Conservation (phyloP, 75 land plant genomes). For the Adiantum capillusveneris region DNA sequence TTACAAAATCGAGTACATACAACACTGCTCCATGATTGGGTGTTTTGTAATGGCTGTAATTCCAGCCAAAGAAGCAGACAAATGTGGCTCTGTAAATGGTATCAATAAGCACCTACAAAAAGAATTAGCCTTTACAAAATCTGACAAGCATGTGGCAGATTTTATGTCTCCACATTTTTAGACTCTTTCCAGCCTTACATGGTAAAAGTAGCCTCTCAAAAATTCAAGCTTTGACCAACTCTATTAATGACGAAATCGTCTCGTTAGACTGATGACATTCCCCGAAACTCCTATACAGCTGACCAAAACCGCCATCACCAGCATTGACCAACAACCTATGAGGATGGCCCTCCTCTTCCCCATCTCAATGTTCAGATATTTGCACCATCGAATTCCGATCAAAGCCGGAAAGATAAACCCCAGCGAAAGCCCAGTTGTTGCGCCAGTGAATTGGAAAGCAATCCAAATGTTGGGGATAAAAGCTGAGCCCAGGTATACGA, state of each 20-base stretch:
- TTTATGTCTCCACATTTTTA: too few species aligned
- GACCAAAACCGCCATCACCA: conserved; percentile 53
- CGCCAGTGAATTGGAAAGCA: conserved; percentile 96
- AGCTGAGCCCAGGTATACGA: conserved; percentile 73
- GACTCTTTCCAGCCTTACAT: too few species aligned
- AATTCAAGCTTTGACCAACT: too few species aligned
- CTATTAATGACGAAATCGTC: background rate
- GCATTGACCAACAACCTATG: conserved; percentile 52
- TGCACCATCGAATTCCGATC: conserved; percentile 38
- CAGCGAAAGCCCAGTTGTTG: conserved; percentile 84
- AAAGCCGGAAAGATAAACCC: conserved; percentile 88
- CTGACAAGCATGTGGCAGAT: too few species aligned
- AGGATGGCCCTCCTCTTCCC: conserved; percentile 19
- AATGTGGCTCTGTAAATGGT: too few species aligned
- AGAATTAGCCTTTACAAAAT: too few species aligned
- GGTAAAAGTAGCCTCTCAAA: too few species aligned
- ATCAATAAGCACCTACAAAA: too few species aligned
- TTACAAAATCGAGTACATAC: too few species aligned
- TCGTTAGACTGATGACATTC: conserved; percentile 43
- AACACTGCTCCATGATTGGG: too few species aligned
- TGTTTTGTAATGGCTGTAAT: too few species aligned
- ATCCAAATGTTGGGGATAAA: conserved; percentile 93
- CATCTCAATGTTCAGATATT: conserved; percentile 28
- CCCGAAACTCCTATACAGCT: conserved; percentile 67
- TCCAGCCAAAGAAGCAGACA: too few species aligned